Base-by-base conservation (phyloP, 805 yeast genomes). In the Wickerhamomyces strasburgensis region DNA sequence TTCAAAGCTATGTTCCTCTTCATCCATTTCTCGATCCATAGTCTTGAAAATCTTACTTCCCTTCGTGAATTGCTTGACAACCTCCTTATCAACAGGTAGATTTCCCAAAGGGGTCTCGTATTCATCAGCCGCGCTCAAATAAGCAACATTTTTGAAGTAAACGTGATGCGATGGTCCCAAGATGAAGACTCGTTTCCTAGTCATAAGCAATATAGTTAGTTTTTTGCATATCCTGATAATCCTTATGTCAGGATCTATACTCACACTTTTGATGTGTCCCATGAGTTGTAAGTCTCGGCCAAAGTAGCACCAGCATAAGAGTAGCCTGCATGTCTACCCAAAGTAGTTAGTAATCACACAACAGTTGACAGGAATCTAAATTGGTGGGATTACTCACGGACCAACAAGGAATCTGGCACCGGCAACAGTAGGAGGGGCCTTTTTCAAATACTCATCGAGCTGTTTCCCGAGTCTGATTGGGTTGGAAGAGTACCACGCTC, bases 101-200 rank as follows among this genome's bases (percentile, higher is more conserved):
- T 72, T 54, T 0, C 98, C 98, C 14, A 89, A 55, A 1, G 98
- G 98, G 0, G 98, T 90, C 21, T 73, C 82, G 52, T 86, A 80
- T 7, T 43, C 47, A 11, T 64, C 66, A 53, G 68, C 87, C 2
- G 58, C 58, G 2, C 84, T 68, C 1, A 80, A 49, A 39, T 75
- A 60, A 1, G 75, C 83, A 19, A 68, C 67, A 19, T 81, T 80
- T 39, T 67, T 67, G 62, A 84, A 86, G 56, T 82, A 89, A 7
- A 84, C 80, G 58, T 85, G 95, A 56, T 93, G 98, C 0, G 96
- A 84, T 1, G 98, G 98, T 0, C 98, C 97, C 55, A 93, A 57
- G 1, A 93, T 65, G 47, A 93, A 84, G 1, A 93, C 74, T 14
- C 90, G 66, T 47, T 76, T 70, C 14, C 71, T 64, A 19, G 29